Base-by-base conservation (phyloP, 805 yeast genomes). In the Cyberlindnera mycetangii region DNA sequence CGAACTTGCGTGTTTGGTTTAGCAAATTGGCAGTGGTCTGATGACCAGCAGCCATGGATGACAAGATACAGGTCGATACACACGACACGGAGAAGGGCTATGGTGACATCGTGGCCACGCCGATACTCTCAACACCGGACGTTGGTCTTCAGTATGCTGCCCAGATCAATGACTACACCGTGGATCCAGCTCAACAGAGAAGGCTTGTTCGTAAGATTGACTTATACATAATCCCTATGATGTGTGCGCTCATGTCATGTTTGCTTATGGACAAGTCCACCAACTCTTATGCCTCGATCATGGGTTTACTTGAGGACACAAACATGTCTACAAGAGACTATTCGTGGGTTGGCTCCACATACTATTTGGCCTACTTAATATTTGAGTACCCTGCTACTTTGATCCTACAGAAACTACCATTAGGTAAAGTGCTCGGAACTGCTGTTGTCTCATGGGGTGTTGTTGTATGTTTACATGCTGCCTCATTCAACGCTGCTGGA, bases 361-460 rank as follows among this genome's bases (percentile, higher is more conserved):
- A 79, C 50, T 80, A 79, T 55, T 59, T 84, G 34, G 89, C 88
- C 2, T 84, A 82, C 56, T 59, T 83, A 42, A 65, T 66, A 3
- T 81, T 78, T 55, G 81, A 79, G 51, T 66, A 74, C 45, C 76
- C 81, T 3, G 70, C 75, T 3, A 60, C 68, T 14, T 53, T 66
- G 37, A 37, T 71, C 1, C 55, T 80, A 18, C 89, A 84, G 59
- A 68, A 68, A 40, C 71, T 79, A 36, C 83, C 82, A 2, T 67
- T 83, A 50, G 72, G 79, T 7, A 77, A 75, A 49, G 62, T 78
- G 7, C 66, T 75, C 3, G 66, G 76, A 9, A 47, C 60, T 2
- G 71, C 73, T 42, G 71, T 82, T 25, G 54, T 79, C 12, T 32
- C 74, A 0, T 84, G 89, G 89, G 89, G 89, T 11, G 53, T 56